Percentiles rank a stretch among this genome's conserved stretches.
These are phyloP conservation scores for Schizothecium vesticola DNA, from an alignment of 495 filamentous ascomycete species.

Conservation along the genomic window DNA sequence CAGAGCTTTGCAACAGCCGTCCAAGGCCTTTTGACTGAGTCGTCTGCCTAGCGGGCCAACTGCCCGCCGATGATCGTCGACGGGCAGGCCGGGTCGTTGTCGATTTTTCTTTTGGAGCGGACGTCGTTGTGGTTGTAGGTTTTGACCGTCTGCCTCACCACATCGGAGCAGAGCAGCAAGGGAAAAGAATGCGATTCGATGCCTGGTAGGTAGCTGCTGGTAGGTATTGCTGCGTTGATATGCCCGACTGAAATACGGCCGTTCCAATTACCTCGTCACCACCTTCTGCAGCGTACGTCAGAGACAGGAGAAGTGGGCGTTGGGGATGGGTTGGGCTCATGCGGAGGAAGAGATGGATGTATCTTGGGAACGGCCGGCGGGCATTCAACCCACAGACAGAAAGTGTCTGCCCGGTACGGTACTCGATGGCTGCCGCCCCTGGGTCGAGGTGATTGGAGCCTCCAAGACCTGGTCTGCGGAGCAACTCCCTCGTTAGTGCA, in stretches of 20 bases:
- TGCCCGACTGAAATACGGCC: background rate
- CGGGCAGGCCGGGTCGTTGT: background rate
- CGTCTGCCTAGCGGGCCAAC: background rate
- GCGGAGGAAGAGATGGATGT: background rate
- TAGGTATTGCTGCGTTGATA: background rate
- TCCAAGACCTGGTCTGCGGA: background rate
- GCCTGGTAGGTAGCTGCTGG: background rate
- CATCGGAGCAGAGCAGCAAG: background rate
- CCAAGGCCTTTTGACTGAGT: background rate
- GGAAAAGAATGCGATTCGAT: background rate
- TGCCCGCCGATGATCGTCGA: background rate
- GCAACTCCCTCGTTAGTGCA: background rate
- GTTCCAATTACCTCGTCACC: background rate
- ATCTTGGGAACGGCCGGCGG: background rate
- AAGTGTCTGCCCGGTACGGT: background rate
- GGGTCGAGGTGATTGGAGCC: background rate
- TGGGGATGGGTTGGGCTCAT: background rate
- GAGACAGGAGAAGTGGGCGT: background rate
- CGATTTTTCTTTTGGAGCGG: background rate
- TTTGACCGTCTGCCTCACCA: background rate
- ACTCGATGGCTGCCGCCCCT: background rate
- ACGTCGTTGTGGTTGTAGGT: no score
- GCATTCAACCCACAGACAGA: no score
- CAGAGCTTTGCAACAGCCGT: background rate
- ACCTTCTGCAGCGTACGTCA: background rate